Percentiles rank a stretch among this genome's conserved stretches.
Conservation (phyloP, 2,329 filamentous ascomycete genomes). For the Fusarium falciforme region DNA sequence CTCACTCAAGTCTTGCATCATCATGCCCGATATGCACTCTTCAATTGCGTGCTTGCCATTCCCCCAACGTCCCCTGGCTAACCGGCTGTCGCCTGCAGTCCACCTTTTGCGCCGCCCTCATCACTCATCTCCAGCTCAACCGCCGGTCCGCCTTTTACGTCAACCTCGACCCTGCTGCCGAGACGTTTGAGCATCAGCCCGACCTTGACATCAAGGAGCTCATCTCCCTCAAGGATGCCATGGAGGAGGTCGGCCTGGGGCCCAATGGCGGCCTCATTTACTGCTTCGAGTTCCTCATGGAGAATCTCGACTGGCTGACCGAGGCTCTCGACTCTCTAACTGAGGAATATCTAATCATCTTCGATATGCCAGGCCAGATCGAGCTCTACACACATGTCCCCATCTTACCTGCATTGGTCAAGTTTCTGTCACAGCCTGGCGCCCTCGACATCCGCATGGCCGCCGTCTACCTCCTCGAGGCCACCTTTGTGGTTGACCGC, state of each 20-base stretch:
- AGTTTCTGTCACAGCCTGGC: constrained; percentile 81
- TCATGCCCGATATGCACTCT: constrained; percentile 17
- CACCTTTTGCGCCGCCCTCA: constrained; percentile 93
- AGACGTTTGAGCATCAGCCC: constrained; percentile 89
- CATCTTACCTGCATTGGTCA: constrained; percentile 85
- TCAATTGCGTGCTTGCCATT: constrained; percentile 35
- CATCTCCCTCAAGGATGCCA: constrained; percentile 93
- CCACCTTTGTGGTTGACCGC: constrained; percentile 93
- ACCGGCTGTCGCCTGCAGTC: constrained; percentile 63
- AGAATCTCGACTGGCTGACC: constrained; percentile 92
- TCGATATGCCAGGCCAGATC: constrained; percentile 99
- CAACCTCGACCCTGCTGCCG: constrained; percentile 96
- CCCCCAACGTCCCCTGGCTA: constrained; percentile 5
- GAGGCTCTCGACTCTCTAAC: constrained; percentile 86
- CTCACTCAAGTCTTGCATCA: constrained; percentile 14
- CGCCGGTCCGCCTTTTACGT: constrained; percentile 97
- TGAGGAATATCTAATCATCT: constrained; percentile 96
- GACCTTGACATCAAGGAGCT: constrained; percentile 96
- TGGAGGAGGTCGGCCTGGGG: constrained; percentile 92
- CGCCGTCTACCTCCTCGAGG: constrained; percentile 93
- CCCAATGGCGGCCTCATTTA: constrained; percentile 95
- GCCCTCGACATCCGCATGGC: constrained; percentile 91
- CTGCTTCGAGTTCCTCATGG: constrained; percentile 95
- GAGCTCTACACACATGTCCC: constrained; percentile 98
- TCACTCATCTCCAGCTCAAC: constrained; percentile 90